These are phyloP conservation scores for Acer campestre DNA, from an alignment of 345 rosid species.

Conservation along the genomic window DNA sequence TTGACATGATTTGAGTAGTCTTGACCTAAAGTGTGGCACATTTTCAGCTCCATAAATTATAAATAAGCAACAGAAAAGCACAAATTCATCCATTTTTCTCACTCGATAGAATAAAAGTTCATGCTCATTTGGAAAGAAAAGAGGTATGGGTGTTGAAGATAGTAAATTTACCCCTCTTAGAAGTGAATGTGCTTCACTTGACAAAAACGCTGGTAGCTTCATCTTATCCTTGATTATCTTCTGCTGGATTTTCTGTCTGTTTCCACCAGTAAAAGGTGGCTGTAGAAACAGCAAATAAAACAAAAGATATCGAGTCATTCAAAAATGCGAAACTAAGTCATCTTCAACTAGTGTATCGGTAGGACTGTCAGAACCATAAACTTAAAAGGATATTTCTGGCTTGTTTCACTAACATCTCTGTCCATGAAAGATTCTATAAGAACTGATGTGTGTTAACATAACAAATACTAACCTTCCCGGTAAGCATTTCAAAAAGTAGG, in stretches of 20 bases:
- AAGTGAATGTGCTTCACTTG: conserved; percentile 53
- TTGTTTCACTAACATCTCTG: not conserved
- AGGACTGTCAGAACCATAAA: not conserved
- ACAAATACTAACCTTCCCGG: conserved; percentile 39
- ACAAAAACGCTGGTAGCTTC: conserved; percentile 45
- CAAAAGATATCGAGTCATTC: not conserved
- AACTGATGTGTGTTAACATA: not conserved
- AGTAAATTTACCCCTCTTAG: conserved; percentile 44
- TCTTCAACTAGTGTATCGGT: not conserved
- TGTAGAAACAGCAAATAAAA: conserved; percentile 26
- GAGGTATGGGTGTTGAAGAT: not conserved
- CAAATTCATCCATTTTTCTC: not conserved
- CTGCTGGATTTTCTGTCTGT: conserved; percentile 51
- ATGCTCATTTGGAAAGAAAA: not conserved
- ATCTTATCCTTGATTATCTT: conserved; percentile 52
- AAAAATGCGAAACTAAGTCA: not conserved
- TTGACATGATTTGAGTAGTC: not conserved
- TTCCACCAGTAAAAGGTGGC: conserved; percentile 55
- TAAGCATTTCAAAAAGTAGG: conserved; percentile 48
- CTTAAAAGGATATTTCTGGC: not conserved
- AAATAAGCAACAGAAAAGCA: not conserved
- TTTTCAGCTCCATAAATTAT: not conserved
- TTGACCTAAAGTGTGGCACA: conserved; percentile 3
- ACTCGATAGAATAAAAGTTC: not conserved
- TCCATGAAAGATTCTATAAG: not conserved